Evolutionary conservation across 73 alveolate genomes (phyloP), one percentile per base, ranked within the genome.

Genomic region (Blepharisma stoltei): DNA sequence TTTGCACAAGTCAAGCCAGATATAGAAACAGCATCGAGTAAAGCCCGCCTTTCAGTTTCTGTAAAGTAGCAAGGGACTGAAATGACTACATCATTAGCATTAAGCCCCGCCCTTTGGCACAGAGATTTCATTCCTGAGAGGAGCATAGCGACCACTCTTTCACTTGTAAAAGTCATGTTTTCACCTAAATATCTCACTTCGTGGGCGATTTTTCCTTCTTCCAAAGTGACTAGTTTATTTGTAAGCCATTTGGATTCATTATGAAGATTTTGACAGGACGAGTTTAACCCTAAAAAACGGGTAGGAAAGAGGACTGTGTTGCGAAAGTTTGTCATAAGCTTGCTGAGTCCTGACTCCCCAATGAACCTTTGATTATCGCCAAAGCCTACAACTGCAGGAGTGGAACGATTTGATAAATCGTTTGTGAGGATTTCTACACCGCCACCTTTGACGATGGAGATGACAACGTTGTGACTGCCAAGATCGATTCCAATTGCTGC

Each of bases 31-130:
- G 98, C 94, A 75, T 92, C 96, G 49, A 86, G 70, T 73, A 92
- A 86, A 45, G 98, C 91, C 76, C 87, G 89, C 87, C 98, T 83
- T 76, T 92, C 98, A 70, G 84, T 88, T 44, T 78, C 84, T 21
- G 92, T 76, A 67, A 54, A 92, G 71, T 92, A 92, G 54, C 90
- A 85, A 7, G 98, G 98, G 46, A 86, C 88, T 8, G 93, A 55
- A 11, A 93, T 83, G 7, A 87, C 95, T 45, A 89, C 80, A 49
- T 88, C 91, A 45, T 54, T 84, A 5, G 90, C 69, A 54, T 86
- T 83, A 32, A 87, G 81, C 25, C 80, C 70, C 0, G 71, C 67
- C 49, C 23, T 60, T 55, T 81, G 85, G 60, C 44, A 73, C 71
- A 85, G 55, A 25, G 14, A 11, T 78, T 91, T 88, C 47, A 85